Evolutionary conservation across 257 asterid genomes (phyloP).

Genomic region (Handroanthus guayacan): DNA sequence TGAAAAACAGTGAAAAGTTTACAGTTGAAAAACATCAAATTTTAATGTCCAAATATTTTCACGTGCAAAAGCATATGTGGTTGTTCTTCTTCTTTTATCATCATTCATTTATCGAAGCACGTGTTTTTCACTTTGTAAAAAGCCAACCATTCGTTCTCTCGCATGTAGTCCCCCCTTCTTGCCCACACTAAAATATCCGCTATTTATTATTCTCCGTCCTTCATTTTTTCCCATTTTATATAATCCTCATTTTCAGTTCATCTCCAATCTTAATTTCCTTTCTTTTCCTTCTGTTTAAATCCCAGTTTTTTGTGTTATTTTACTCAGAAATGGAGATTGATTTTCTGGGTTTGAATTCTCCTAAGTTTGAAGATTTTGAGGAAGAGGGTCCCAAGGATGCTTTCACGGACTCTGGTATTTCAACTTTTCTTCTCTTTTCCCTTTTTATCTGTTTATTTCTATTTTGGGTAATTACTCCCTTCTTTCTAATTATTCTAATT

Average conservation of each 20-base stretch:
- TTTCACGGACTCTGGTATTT: constrained; percentile 38
- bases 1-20: neutral
- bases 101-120: constrained; percentile 42
- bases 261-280: neutral
- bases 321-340: constrained; percentile 51
- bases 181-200: constrained; percentile 30
- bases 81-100: constrained; percentile 19
- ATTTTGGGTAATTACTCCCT: too few species aligned
- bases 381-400: constrained; percentile 3
- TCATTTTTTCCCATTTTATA: neutral
- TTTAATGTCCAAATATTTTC: constrained; percentile 27
- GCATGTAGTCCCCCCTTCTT: neutral
- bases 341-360: constrained; percentile 50
- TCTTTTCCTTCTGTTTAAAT: neutral
- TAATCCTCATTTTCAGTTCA: neutral
- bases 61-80: constrained; percentile 41
- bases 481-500: too few species aligned
- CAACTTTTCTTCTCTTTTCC: neutral
- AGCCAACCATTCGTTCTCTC: constrained; percentile 46
- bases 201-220: neutral
- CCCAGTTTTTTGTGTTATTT: neutral
- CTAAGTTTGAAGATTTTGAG: neutral
- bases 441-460: neutral
- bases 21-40: neutral
- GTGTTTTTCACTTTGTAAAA: constrained; percentile 48